Percentiles rank a stretch among this genome's conserved stretches.
Conservation (phyloP, 176 grass and related monocot genomes). For the Pharus latifolius region DNA sequence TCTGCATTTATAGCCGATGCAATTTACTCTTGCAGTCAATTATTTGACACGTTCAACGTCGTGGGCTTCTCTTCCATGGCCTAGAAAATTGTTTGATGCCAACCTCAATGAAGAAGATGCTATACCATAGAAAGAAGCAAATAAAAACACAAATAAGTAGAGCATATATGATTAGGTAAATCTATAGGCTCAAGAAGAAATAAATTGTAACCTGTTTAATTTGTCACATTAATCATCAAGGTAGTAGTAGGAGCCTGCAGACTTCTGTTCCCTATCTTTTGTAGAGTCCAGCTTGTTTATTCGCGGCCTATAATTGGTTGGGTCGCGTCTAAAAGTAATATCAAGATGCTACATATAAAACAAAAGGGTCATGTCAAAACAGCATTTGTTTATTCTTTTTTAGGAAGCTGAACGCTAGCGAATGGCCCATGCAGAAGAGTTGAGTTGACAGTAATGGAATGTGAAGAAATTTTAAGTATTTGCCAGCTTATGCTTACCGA, state of each 20-base stretch:
- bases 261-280: slow-evolving; percentile 86
- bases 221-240: slow-evolving; percentile 58
- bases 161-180: background rate
- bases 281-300: slow-evolving; percentile 90
- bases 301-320: slow-evolving; percentile 75
- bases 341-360: slow-evolving; percentile 53
- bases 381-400: background rate
- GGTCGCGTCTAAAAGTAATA: slow-evolving; percentile 91
- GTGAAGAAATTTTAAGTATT: background rate
- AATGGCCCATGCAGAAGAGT: background rate
- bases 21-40: slow-evolving; percentile 1
- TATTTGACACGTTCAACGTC: slow-evolving; percentile 4
- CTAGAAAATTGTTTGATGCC: background rate
- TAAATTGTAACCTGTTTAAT: background rate
- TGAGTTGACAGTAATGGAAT: background rate
- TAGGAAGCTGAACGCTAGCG: background rate
- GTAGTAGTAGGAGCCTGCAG: slow-evolving; percentile 70
- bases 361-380: background rate
- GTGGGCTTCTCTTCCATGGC: background rate
- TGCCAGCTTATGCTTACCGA: slow-evolving; percentile 36
- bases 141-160: background rate
- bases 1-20: slow-evolving; percentile 4
- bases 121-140: background rate
- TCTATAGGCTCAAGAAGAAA: background rate
- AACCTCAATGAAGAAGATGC: slow-evolving; percentile 14